Percentiles rank a stretch among this genome's conserved stretches.
Evolutionary conservation across 1,139 yeast genomes (phyloP).

Genomic region (Candida glucosophila): DNA sequence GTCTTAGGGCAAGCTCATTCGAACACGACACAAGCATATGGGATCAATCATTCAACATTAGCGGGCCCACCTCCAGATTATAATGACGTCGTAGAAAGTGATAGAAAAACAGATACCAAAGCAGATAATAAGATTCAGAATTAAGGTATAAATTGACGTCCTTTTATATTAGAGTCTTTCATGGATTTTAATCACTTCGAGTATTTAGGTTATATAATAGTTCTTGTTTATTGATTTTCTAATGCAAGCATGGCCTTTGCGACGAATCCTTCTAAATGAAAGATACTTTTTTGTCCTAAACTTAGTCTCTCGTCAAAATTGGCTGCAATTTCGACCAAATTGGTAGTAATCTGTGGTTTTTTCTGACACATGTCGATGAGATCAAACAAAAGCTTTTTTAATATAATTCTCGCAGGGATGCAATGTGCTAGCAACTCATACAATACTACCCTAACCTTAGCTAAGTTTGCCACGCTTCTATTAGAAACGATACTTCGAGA

Average conservation of each 20-base stretch:
- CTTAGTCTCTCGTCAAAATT: conserved; percentile 81
- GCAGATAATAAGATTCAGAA: no score
- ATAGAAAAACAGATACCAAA: no score
- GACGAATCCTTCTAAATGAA: conserved; percentile 89
- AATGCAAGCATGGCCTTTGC: conserved; percentile 75
- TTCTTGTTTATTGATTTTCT: conserved; percentile 7
- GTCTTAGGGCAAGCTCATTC: no score
- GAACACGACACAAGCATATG: no score
- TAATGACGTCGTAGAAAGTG: no score
- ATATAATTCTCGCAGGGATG: conserved; percentile 74
- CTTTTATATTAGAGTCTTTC: no score
- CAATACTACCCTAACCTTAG: conserved; percentile 63
- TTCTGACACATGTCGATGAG: conserved; percentile 37
- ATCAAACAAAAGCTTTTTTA: conserved; percentile 58
- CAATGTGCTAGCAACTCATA: conserved; percentile 90
- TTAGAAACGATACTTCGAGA: conserved; percentile 52
- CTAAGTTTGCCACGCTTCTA: conserved; percentile 63
- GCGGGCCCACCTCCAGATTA: no score
- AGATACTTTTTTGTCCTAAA: conserved; percentile 81
- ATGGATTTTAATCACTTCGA: conserved; percentile 4
- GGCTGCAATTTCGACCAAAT: conserved; percentile 62
- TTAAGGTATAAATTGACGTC: no score
- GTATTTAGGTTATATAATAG: conserved; percentile 1
- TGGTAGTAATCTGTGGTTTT: conserved; percentile 26
- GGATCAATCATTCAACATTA: no score